Evolutionary conservation across 2,329 filamentous ascomycete genomes (phyloP).

Genomic region (Mycocentrospora acerina): DNA sequence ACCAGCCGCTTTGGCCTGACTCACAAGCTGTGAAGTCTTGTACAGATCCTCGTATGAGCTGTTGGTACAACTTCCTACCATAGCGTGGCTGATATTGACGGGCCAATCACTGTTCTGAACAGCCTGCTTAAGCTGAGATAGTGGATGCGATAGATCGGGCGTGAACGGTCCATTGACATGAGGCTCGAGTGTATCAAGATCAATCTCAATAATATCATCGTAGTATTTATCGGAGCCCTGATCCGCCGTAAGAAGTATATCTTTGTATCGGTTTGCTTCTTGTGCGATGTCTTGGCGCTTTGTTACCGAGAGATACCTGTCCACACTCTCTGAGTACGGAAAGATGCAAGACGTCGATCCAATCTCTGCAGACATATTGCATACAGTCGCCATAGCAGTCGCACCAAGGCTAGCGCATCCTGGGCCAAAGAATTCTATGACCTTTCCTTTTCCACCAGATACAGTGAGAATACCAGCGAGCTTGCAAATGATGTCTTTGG

Average conservation of each 20-base stretch:
- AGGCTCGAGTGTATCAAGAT: constrained; percentile 37
- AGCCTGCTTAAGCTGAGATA: constrained; percentile 31
- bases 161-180: constrained; percentile 43
- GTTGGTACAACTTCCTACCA: constrained; percentile 43
- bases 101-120: constrained; percentile 35
- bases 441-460: constrained; percentile 38
- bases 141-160: constrained; percentile 37
- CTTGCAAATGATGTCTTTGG: constrained; percentile 44
- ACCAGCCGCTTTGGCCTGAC: constrained; percentile 34
- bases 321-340: constrained; percentile 39
- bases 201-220: constrained; percentile 40
- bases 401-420: constrained; percentile 35
- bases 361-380: constrained; percentile 44
- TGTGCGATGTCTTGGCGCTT: constrained; percentile 25
- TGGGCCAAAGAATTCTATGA: constrained; percentile 43
- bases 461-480: constrained; percentile 40
- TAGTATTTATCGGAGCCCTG: constrained; percentile 35
- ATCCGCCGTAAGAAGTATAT: constrained; percentile 28
- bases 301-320: constrained; percentile 34
- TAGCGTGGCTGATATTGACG: constrained; percentile 26
- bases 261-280: constrained; percentile 22
- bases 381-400: constrained; percentile 43
- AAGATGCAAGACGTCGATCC: constrained; percentile 44
- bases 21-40: constrained; percentile 29
- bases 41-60: constrained; percentile 42